A percentile compares a stretch with the other conserved stretches of the same genome.
These are phyloP conservation scores for Cyclotella choctawhatcheeana DNA, from an alignment of 108 stramenopile genomes.

Conservation along the genomic window DNA sequence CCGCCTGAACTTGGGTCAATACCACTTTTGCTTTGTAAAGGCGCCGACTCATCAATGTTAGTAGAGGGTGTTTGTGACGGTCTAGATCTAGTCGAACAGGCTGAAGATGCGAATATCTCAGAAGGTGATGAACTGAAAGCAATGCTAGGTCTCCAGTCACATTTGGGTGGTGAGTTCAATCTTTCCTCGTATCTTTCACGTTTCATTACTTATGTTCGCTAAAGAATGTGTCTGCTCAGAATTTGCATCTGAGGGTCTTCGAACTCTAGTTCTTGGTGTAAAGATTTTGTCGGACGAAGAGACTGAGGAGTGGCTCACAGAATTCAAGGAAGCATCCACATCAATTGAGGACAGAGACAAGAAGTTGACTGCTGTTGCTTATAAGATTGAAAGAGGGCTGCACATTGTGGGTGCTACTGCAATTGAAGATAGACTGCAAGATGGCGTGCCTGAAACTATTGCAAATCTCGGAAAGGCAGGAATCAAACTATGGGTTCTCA, in stretches of 20 bases:
- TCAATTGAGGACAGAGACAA: constrained; percentile 79
- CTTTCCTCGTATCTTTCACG: background rate
- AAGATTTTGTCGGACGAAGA: constrained; percentile 83
- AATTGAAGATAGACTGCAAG: constrained; percentile 97
- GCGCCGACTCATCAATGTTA: constrained; percentile 95
- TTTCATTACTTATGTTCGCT: no score
- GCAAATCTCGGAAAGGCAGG: constrained; percentile 90
- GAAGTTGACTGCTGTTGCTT: constrained; percentile 75
- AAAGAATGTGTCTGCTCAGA: constrained; percentile 27
- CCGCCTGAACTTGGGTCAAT: constrained; percentile 76
- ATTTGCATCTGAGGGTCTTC: constrained; percentile 93
- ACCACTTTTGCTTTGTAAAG: constrained; percentile 87
- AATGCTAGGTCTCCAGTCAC: constrained; percentile 73
- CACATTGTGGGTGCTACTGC: constrained; percentile 95
- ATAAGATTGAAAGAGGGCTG: constrained; percentile 83
- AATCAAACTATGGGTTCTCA: constrained; percentile 97
- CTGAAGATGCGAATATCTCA: background rate
- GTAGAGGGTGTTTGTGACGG: constrained; percentile 60
- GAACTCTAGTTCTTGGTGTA: constrained; percentile 93
- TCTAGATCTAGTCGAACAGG: constrained; percentile 23
- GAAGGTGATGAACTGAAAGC: constrained; percentile 62
- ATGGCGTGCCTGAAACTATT: constrained; percentile 95
- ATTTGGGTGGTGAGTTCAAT: constrained; percentile 69
- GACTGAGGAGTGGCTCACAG: constrained; percentile 76
- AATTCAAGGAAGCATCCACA: constrained; percentile 76